Evolutionary conservation across 306 rosid species (phyloP), one percentile per base, ranked within the genome.

Genomic region (Sechiopsis laciniata): DNA sequence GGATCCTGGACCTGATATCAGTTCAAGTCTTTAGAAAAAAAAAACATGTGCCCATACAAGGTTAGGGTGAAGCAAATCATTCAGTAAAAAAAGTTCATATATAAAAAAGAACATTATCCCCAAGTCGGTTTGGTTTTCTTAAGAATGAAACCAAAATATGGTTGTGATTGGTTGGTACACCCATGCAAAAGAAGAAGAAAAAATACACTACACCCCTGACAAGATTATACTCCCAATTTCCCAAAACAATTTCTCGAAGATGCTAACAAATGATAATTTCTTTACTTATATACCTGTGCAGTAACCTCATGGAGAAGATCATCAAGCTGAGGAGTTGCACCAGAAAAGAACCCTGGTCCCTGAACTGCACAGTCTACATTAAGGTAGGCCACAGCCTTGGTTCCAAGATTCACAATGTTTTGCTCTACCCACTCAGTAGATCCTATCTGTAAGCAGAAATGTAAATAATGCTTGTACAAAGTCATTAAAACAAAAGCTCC

Each of bases 391-490:
- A 94, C 85, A 11, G 94, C 93, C 85, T 88, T 89, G 65, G 95
- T 71, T 63, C 87, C 89, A 42, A 94, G 83, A 84, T 87, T 90
- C 77, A 84, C 72, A 63, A 90, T 87, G 86, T 94, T 94, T 59
- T 94, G 90, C 80, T 94, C 98, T 75, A 94, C 98, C 98, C 98
- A 94, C 77, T 94, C 98, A 1, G 97, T 89, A 20, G 98, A 94
- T 80, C 98, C 98, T 70, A 94, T 88, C 98, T 94, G 75, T 13
- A 74, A 58, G 42, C 77, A 78, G n/a, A 65, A 64, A 50, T 77
- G 55, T n/a, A n/a, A n/a, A n/a, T n/a, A n/a, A n/a, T n/a, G n/a
- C n/a, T n/a, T n/a, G n/a, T n/a, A 50, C 37, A 22, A 69, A 22
- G 46, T 26, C 15, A 4, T 2, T 50, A 71, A 70, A 12, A 17